A percentile compares a stretch with the other conserved stretches of the same genome.
phyloP scores from a whole-genome alignment of 257 asterid species.

The Solanum etuberosum region DNA sequence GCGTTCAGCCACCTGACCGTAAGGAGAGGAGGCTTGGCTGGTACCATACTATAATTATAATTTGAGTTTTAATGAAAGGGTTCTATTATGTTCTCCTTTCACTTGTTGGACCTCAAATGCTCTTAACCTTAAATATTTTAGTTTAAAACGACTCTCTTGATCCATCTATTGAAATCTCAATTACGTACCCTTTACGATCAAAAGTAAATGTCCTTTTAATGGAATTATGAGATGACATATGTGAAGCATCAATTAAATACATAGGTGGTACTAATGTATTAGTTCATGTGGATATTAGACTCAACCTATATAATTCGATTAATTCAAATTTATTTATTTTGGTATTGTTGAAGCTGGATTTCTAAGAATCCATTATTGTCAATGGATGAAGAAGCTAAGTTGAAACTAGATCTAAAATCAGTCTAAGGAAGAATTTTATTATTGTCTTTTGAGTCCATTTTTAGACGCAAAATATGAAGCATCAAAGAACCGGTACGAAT shows the following conservation, averaged over 20 bases:
- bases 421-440: background rate
- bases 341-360: no score
- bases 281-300: background rate
- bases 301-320: background rate
- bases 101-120: background rate
- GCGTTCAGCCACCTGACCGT: no score
- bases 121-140: background rate
- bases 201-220: background rate
- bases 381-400: background rate
- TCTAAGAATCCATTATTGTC: background rate
- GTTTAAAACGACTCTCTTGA: background rate
- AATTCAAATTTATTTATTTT: no score
- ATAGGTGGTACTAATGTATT: background rate
- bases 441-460: background rate
- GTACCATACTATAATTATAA: background rate
- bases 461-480: background rate
- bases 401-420: background rate
- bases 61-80: background rate
- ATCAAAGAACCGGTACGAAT: background rate
- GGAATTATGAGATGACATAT: background rate
- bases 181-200: background rate
- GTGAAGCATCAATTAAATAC: background rate
- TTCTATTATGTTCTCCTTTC: background rate
- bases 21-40: no score
- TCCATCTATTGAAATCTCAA: background rate